Percentiles rank a stretch among this genome's conserved stretches.
Conservation (phyloP, 257 asterid species). For the Ballota nigra region DNA sequence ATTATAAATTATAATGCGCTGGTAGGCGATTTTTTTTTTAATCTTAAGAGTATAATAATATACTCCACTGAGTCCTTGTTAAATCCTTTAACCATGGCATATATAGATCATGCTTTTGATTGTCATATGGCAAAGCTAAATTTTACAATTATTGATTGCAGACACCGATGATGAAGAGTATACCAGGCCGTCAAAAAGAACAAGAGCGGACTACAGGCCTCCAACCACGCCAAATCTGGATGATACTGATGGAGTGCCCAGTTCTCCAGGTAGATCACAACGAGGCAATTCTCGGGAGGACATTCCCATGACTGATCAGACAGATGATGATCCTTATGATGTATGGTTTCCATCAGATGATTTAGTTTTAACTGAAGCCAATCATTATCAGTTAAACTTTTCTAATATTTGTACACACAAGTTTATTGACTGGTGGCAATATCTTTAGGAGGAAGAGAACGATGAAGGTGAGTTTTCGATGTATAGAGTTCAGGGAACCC, state of each 20-base stretch:
- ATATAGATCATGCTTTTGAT: neutral
- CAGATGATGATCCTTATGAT: conserved; percentile 80
- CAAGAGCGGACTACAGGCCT: conserved; percentile 65
- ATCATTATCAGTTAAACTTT: neutral
- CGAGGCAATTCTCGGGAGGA: conserved; percentile 71
- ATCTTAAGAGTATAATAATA: neutral
- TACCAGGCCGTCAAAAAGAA: conserved; percentile 74
- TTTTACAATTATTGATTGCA: conserved; percentile 30
- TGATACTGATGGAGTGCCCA: conserved; percentile 76
- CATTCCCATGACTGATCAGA: conserved; percentile 82
- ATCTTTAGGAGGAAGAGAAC: conserved; percentile 77
- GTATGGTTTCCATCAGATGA: conserved; percentile 33
- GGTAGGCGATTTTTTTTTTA: no score
- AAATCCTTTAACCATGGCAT: neutral
- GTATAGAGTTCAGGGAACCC: conserved; percentile 94
- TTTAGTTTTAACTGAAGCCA: neutral
- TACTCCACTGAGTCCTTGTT: neutral
- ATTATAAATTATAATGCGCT: no score
- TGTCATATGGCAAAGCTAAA: neutral
- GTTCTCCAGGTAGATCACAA: conserved; percentile 78
- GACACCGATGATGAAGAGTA: conserved; percentile 85
- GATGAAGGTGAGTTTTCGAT: conserved; percentile 84
- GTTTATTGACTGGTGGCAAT: conserved; percentile 9
- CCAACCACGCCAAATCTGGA: conserved; percentile 54
- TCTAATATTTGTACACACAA: neutral